Evolutionary conservation across 129 eudicot genomes (phyloP).

Genomic region (Solidago caesia): DNA sequence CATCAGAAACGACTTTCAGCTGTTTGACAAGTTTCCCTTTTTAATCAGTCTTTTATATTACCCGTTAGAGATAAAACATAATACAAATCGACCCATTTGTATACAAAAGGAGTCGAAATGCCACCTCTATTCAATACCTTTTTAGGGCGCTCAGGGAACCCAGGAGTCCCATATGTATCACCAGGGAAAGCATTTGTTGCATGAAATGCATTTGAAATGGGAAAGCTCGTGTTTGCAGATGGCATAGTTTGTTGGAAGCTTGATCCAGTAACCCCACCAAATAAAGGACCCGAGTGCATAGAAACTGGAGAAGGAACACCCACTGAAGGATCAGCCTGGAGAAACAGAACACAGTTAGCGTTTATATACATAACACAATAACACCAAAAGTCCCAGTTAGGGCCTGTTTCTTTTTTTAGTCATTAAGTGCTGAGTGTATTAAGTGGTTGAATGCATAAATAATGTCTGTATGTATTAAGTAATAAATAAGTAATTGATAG

Average conservation of each 20-base stretch:
- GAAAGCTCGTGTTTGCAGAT: slow-evolving; percentile 54
- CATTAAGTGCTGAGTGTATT: no score
- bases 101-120: background rate
- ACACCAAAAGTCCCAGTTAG: background rate
- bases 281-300: slow-evolving; percentile 56
- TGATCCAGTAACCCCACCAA: slow-evolving; percentile 49
- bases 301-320: slow-evolving; percentile 53
- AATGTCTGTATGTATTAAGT: no score
- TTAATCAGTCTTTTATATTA: background rate
- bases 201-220: slow-evolving; percentile 57
- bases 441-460: no score
- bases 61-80: background rate
- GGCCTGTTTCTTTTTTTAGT: no score
- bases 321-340: slow-evolving; percentile 67
- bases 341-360: slow-evolving; percentile 3
- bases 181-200: slow-evolving; percentile 51
- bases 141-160: slow-evolving; percentile 68
- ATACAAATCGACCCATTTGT: slow-evolving; percentile 7
- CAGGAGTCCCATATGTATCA: slow-evolving; percentile 60
- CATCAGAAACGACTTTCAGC: background rate
- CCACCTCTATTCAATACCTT: slow-evolving; percentile 49
- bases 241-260: slow-evolving; percentile 62
- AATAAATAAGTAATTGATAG: no score
- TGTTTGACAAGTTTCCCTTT: background rate
- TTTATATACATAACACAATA: slow-evolving; percentile 3